phyloP scores from a whole-genome alignment of 805 yeast genomes.

The Metschnikowia bowlesiae region DNA sequence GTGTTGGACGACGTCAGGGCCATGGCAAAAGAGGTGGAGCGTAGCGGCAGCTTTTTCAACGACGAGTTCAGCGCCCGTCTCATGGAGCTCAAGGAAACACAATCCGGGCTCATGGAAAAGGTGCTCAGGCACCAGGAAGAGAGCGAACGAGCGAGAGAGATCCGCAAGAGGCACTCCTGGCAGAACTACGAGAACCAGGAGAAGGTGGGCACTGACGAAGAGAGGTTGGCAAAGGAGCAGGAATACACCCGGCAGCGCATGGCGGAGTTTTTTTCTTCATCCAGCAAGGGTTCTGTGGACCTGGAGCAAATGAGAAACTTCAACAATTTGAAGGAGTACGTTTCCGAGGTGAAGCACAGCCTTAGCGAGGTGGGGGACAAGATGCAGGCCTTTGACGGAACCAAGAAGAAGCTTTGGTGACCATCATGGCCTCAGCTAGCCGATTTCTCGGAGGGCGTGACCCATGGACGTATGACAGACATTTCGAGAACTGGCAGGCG shows the following conservation, averaged over 20 bases:
- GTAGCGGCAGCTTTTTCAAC: slow-evolving; percentile 48
- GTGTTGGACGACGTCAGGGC: slow-evolving; percentile 73
- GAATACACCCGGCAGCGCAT: slow-evolving; percentile 13
- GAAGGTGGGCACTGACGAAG: slow-evolving; percentile 5
- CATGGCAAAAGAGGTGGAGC: slow-evolving; percentile 45
- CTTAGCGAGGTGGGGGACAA: slow-evolving; percentile 50
- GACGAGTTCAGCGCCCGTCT: slow-evolving; percentile 49
- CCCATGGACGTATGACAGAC: too few species aligned
- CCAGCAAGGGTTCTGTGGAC: slow-evolving; percentile 12
- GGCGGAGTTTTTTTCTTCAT: slow-evolving; percentile 15
- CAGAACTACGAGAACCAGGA: slow-evolving; percentile 6
- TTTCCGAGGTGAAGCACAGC: slow-evolving; percentile 44
- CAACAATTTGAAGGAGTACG: slow-evolving; percentile 45
- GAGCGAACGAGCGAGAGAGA: slow-evolving; percentile 15
- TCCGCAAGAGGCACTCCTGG: slow-evolving; percentile 10
- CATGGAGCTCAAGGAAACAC: slow-evolving; percentile 51
- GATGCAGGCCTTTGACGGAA: slow-evolving; percentile 45
- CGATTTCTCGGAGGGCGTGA: too few species aligned
- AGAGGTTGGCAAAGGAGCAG: slow-evolving; percentile 7
- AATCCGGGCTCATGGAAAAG: slow-evolving; percentile 35
- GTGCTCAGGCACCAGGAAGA: slow-evolving; percentile 27
- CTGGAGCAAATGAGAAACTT: slow-evolving; percentile 39
- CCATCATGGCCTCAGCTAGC: background rate
- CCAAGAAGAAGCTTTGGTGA: slow-evolving; percentile 41
- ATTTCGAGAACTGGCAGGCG: too few species aligned